Base-by-base conservation (phyloP, 371 early-diverging fungal species). In the Lichtheimia ramosa region DNA sequence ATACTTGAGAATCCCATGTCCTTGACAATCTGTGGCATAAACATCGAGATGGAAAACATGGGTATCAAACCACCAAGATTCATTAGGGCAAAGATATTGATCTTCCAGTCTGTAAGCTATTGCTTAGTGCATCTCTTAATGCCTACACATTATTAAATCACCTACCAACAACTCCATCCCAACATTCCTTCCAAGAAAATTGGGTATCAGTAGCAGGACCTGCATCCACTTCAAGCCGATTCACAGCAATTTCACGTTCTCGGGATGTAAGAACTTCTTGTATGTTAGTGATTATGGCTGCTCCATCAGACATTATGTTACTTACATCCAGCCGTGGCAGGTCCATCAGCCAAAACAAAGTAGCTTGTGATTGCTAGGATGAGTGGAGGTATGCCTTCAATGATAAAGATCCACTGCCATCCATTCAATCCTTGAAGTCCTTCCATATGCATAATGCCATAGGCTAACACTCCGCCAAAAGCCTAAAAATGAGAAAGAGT, bases 351-450 rank as follows among this genome's bases (percentile, higher is more conserved):
- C 43, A 92, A 70, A 52, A 81, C 67, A 43, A 83, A 80, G 54
- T 70, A 90, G 28, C 85, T 70, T 2, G 75, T 54, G 28, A 86
- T 34, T 4, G 89, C 83, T 46, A 89, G 69, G 0, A 88, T 28
- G 1, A 88, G 65, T 0, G 93, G 83, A 2, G 86, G 84, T 42
- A 90, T 59, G 12, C 91, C 92, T 63, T 90, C 89, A 43, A 92
- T 77, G 28, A 91, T 81, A 61, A 91, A 92, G 48, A 92, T 82
- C 86, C 84, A 84, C 54, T 84, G 84, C 59, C 88, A 88, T 0
- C 80, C 86, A 56, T 58, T 53, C 1, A 84, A 59, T 23, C 69
- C 66, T 23, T 34, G 54, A 24, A 72, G 15, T n/a, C 86, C 85
- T 41, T 86, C 74, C 76, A 89, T 82, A 49, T 81, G 76, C 59